Base-by-base conservation (phyloP, 768 basidiomycete genomes). In the Suillus brevipes region DNA sequence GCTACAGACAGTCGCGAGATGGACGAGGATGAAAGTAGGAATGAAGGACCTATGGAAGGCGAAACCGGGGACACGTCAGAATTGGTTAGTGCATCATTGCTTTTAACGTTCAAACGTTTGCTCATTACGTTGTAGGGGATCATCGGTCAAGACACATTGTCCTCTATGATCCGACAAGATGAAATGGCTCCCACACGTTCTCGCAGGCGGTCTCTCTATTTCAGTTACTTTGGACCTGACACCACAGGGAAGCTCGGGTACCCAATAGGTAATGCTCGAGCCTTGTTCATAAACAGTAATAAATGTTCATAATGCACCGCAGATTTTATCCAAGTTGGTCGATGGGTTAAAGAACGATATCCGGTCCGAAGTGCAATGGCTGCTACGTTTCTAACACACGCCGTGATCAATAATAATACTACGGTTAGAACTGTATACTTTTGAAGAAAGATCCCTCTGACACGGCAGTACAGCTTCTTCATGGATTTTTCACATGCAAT, bases 131-230 rank as follows among this genome's bases (percentile, higher is more conserved):
- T 63, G 20, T 68, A 91, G 90, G 90, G 90, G n/a, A 68, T 70
- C 8, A 89, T 92, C 60, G 84, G 88, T 20, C 89, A 92, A 68
- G 90, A 92, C 69, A 85, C 89, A 8, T 78, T 92, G 49, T 84
- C 86, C 60, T 78, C 84, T 20, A 90, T 91, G 87, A 91, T 92
- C 69, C 83, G 87, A 45, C 86, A 87, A 60, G 91, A 92, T 67
- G 91, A 92, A 74, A 77, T 84, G 66, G 78, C 83, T 28, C 88
- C 88, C 9, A 75, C 80, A 36, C 84, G 88, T 53, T 80, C 84
- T 38, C 79, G 89, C 34, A 81, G 89, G 65, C 78, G 90, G 65
- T 81, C 83, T 60, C 84, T 84, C 69, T 83, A 82, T 68, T 82
- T 81, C 65, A 76, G 72, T 47, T 71, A 75, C 6, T 75, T 76